Conservation (phyloP, 2,329 filamentous ascomycete genomes). For the Lachnellula hyalina region DNA sequence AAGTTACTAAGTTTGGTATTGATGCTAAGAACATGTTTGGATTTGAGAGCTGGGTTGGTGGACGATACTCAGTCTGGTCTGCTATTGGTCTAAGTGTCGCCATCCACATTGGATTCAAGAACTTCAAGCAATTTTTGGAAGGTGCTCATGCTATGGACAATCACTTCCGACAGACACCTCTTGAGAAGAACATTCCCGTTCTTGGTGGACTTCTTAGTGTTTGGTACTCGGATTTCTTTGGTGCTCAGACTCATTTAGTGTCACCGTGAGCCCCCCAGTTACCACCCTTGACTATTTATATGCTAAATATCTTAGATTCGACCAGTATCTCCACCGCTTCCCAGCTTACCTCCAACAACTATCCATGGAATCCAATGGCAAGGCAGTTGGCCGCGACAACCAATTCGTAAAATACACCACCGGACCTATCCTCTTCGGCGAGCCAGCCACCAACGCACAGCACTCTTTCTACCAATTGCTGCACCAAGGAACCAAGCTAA, state of each 20-base stretch:
- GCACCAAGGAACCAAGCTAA: constrained; percentile 98
- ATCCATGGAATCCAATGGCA: constrained; percentile 99
- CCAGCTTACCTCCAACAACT: constrained; percentile 98
- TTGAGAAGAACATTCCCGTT: constrained; percentile 91
- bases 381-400: constrained; percentile 85
- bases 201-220: constrained; percentile 91
- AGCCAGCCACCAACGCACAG: constrained; percentile 98
- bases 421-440: constrained; percentile 90
- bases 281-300: constrained; percentile 4
- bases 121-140: constrained; percentile 93
- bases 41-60: constrained; percentile 97
- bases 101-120: constrained; percentile 93
- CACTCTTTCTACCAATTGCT: constrained; percentile 99
- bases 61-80: constrained; percentile 97
- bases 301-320: constrained; percentile 67
- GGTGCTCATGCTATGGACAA: constrained; percentile 98
- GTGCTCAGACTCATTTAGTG: constrained; percentile 94
- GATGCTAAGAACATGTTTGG: constrained; percentile 99
- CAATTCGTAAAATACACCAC: constrained; percentile 96
- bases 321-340: constrained; percentile 99
- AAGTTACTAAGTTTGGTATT: constrained; percentile 98
- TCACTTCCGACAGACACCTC: constrained; percentile 87
- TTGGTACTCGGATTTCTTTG: constrained; percentile 99
- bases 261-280: constrained; percentile 64
- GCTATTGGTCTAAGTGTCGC: constrained; percentile 93